Evolutionary conservation across 75 land plant genomes (phyloP).

Genomic region (Sequoia sempervirens): DNA sequence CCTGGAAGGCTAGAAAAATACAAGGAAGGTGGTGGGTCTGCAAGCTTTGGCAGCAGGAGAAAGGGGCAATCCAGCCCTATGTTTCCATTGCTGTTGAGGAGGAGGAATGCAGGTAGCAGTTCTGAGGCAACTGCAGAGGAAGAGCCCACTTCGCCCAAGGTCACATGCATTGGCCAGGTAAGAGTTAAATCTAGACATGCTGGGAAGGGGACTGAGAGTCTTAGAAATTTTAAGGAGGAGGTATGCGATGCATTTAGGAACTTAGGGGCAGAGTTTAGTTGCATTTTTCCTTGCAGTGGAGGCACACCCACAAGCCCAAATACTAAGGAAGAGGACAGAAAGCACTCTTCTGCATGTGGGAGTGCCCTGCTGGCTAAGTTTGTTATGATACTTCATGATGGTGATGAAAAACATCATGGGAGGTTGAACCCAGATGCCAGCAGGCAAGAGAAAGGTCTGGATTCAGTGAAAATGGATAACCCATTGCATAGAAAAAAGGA

Average conservation of each 20-base stretch:
- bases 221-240: conserved; percentile 10
- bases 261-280: conserved; percentile 53
- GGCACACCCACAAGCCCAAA: conserved; percentile 7
- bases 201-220: conserved; percentile 29
- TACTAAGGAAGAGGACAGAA: background rate
- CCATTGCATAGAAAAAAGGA: conserved; percentile 7
- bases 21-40: conserved; percentile 13
- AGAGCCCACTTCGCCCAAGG: conserved; percentile 86
- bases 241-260: conserved; percentile 48
- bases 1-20: conserved; percentile 37
- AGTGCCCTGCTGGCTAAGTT: conserved; percentile 46
- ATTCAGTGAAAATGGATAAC: conserved; percentile 15
- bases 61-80: conserved; percentile 52
- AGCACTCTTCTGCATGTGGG: background rate
- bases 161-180: conserved; percentile 93
- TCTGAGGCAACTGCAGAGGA: conserved; percentile 31
- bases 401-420: conserved; percentile 22
- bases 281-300: conserved; percentile 45
- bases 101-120: conserved; percentile 30
- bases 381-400: conserved; percentile 47
- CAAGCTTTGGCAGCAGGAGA: conserved; percentile 23
- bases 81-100: conserved; percentile 25
- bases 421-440: conserved; percentile 18
- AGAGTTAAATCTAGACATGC: conserved; percentile 61
- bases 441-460: conserved; percentile 8